Base-by-base conservation (phyloP, 257 asterid species). In the Solanum megistacrolobum region DNA sequence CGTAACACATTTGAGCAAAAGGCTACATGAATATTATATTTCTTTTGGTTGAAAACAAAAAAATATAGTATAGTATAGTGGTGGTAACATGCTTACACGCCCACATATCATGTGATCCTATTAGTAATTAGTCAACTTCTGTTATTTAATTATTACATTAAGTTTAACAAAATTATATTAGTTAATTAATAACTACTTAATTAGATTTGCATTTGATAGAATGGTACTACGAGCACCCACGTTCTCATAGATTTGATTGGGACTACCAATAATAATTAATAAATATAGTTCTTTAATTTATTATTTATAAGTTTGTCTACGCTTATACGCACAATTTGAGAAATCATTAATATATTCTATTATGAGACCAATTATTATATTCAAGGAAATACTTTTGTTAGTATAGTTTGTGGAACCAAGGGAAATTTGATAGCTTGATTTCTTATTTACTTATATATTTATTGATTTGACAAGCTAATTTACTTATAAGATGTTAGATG, bases 91-190 rank as follows among this genome's bases (percentile, higher is more conserved):
- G 85, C 69, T 81, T 81, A 81, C 83, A 72, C 86, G 87, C 71
- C 76, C n/a, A 76, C 84, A 79, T 88, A 68, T 84, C 91, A 85
- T 85, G 90, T 89, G 91, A 83, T 20, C 68, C n/a, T 87, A 62
- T 84, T 18, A 35, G 18, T 34, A 18, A 68, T 46, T 52, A 83
- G 89, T 89, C 89, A 89, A 87, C 85, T 58, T 7, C 12, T 31
- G 52, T 73, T 46, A 27, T 81, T 43, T 46, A 41, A 41, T 81
- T 27, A 78, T 41, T 81, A 81, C 65, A 27, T 46, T 18, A 27
- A 29, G 55, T 16, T 43, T 43, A 27, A 21, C 27, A 81, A 79
- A 27, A 27, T 79, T 25, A 12, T 35, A 60, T 31, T 58, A 21
- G n/a, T 52, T 52, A 39, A 21, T 39, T 78, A 41, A 39, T 41